Base-by-base conservation (phyloP, 2,329 filamentous ascomycete species). In the Ramichloridium luteum region DNA sequence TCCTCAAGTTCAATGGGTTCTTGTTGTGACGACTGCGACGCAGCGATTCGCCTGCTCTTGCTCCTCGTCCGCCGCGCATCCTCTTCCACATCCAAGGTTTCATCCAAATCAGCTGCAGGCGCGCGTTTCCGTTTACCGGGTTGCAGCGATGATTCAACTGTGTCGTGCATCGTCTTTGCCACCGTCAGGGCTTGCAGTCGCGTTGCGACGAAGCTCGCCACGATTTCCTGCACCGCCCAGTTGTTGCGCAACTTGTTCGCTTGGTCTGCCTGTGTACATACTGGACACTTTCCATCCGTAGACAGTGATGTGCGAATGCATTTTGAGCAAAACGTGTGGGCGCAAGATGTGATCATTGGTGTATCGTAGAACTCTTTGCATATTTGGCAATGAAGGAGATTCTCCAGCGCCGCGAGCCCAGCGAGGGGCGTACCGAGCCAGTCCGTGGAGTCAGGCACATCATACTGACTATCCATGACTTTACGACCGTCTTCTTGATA, bases 301-400 rank as follows among this genome's bases (percentile, higher is more conserved):
- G 78, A 77, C 1, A 98, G 68, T 38, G 81, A 84, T 40, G 86
- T 71, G 16, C 90, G 80, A 54, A 98, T 96, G 56, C 90, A 98
- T 32, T 93, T 63, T 5, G 88, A 94, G 65, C 90, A 98, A 53
- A 98, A 98, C 0, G 90, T 96, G 55, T 98, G 90, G 32, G 75
- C 80, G 61, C 90, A 98, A 1, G 82, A 81, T 1, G 90, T 98
- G 40, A 94, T 78, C 72, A 98, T 90, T 0, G 90, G 90, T 30
- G 85, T 93, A 39, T 75, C 75, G 62, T 82, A 96, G 59, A 96
- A 93, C 57, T 98, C 92, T 55, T 96, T 96, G 72, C 90, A 98
- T 38, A 98, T 81, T 58, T 96, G 83, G 59, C 90, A 98, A 47
- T 90, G 82, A 13, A 98, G 67, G 3, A 85, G 76, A 38, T 80